Evolutionary conservation across 768 basidiomycete genomes (phyloP).

Genomic region (Rhizopogon rudus): DNA sequence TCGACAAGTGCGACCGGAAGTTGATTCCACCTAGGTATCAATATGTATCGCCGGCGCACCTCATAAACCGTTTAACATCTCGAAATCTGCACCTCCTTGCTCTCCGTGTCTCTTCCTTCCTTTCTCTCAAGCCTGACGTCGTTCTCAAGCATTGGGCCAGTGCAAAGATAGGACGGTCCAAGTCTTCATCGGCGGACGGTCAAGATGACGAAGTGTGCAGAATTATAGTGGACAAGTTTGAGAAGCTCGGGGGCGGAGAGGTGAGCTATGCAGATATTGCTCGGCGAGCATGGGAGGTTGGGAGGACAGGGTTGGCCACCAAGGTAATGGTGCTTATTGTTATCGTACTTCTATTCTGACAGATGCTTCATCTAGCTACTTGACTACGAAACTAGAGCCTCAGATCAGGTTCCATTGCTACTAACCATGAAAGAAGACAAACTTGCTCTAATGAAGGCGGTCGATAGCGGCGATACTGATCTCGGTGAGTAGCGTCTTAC

Average conservation of each 20-base stretch:
- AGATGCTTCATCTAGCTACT: constrained; percentile 50
- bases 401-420: constrained; percentile 91
- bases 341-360: neutral
- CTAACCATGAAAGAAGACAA: constrained; percentile 93
- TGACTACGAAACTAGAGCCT: constrained; percentile 85
- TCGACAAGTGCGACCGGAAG: neutral
- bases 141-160: constrained; percentile 96
- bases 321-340: constrained; percentile 44
- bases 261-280: constrained; percentile 97
- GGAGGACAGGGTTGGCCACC: constrained; percentile 74
- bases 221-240: constrained; percentile 87
- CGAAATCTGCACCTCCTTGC: constrained; percentile 91
- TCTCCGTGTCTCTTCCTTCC: constrained; percentile 80
- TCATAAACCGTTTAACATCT: constrained; percentile 78
- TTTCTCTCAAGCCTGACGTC: constrained; percentile 77
- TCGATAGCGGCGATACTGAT: constrained; percentile 94
- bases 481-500: constrained; percentile 51
- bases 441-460: constrained; percentile 81
- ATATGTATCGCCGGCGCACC: constrained; percentile 71
- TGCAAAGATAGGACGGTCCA: constrained; percentile 79
- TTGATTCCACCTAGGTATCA: constrained; percentile 54
- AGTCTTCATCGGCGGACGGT: constrained; percentile 51
- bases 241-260: constrained; percentile 67
- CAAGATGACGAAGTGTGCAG: constrained; percentile 78
- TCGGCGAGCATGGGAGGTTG: constrained; percentile 87